phyloP scores from a whole-genome alignment of 306 rosid genomes.

The Spatholobus suberectus region DNA sequence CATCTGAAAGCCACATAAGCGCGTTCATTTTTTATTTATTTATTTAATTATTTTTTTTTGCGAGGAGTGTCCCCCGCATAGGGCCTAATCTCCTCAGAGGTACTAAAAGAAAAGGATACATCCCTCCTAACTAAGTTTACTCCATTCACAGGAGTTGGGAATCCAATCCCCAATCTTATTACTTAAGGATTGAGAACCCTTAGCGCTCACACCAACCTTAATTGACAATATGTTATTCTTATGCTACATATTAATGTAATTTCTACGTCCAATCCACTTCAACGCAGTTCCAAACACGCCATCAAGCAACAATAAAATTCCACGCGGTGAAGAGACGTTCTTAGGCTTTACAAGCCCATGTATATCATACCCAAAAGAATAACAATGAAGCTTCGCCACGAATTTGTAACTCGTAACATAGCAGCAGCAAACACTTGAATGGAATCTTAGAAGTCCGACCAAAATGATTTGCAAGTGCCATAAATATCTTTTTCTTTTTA shows the following conservation, averaged over 20 bases:
- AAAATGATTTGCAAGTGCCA: conserved; percentile 40
- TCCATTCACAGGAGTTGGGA: not conserved
- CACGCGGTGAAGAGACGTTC: not conserved
- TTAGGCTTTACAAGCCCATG: not conserved
- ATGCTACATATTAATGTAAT: not conserved
- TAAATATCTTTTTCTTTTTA: no score
- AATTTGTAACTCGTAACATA: not conserved
- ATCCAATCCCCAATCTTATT: no score
- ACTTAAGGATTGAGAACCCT: no score
- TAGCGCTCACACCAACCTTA: no score
- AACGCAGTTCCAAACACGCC: not conserved
- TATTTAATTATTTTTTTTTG: no score
- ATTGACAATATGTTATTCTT: no score
- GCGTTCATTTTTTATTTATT: no score
- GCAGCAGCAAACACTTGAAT: not conserved
- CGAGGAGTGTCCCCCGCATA: no score
- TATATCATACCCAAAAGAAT: not conserved
- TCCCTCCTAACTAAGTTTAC: not conserved
- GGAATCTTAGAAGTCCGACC: conserved; percentile 30
- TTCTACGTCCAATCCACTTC: not conserved
- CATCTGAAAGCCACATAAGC: no score
- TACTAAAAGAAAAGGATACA: no score
- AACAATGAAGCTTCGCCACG: conserved; percentile 21
- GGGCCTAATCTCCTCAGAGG: no score
- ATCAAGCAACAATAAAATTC: not conserved